Evolutionary conservation across 1,284 basidiomycete genomes (phyloP).

Genomic region (Ceratobasidium sp.): DNA sequence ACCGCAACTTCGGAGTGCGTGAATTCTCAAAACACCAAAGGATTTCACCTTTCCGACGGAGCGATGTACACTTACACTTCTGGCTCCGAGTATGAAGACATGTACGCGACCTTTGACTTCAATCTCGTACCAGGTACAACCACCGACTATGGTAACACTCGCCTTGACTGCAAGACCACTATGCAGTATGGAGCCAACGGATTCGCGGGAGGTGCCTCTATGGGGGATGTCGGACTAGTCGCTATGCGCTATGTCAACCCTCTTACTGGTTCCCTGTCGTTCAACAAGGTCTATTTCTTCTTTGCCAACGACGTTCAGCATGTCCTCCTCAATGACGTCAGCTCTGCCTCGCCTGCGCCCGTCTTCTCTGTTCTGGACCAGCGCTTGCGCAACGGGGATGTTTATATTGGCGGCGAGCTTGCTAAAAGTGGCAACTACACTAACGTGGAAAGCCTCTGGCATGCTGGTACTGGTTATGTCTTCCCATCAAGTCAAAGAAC

Average conservation of each 20-base stretch:
- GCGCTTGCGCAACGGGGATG: slow-evolving; percentile 58
- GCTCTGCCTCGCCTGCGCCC: slow-evolving; percentile 59
- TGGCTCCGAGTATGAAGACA: slow-evolving; percentile 75
- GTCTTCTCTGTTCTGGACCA: slow-evolving; percentile 75
- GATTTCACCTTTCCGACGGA: slow-evolving; percentile 75
- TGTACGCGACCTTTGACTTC: slow-evolving; percentile 76
- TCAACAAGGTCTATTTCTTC: slow-evolving; percentile 79
- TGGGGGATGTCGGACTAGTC: slow-evolving; percentile 63
- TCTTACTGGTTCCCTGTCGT: slow-evolving; percentile 62
- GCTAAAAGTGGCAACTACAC: slow-evolving; percentile 50
- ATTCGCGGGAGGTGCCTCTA: slow-evolving; percentile 72
- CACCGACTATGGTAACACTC: slow-evolving; percentile 65
- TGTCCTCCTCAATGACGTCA: slow-evolving; percentile 66
- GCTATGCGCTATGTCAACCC: slow-evolving; percentile 67
- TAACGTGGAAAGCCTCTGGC: slow-evolving; percentile 62
- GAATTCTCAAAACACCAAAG: slow-evolving; percentile 69
- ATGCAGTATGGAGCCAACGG: slow-evolving; percentile 59
- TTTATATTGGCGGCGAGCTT: slow-evolving; percentile 60
- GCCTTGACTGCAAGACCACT: slow-evolving; percentile 59
- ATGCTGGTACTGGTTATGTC: slow-evolving; percentile 65
- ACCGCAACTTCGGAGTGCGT: slow-evolving; percentile 72
- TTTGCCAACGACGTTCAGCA: slow-evolving; percentile 68
- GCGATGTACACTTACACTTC: slow-evolving; percentile 68
- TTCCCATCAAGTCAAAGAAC: slow-evolving; percentile 50
- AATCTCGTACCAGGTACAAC: slow-evolving; percentile 75